Percentiles rank a stretch among this genome's conserved stretches.
Conservation (phyloP, 2,329 filamentous ascomycete genomes). For the Paramyrothecium sp. region DNA sequence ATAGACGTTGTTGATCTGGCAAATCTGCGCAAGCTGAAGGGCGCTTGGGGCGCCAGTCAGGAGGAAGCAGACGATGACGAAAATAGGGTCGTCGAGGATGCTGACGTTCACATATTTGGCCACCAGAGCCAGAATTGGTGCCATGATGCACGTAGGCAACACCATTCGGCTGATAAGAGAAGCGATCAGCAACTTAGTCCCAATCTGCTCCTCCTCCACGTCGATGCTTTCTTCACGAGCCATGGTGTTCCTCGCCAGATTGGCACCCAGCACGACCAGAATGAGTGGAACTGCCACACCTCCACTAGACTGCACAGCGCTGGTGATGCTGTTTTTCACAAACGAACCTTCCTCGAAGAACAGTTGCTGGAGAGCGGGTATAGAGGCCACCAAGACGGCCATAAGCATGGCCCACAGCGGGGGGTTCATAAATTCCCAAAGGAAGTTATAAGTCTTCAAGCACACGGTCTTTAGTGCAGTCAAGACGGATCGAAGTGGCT, state of each 20-base stretch:
- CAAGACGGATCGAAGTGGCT: slow-evolving; percentile 35
- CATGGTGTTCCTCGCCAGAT: slow-evolving; percentile 88
- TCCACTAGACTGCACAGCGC: slow-evolving; percentile 80
- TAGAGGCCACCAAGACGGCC: slow-evolving; percentile 86
- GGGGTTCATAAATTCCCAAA: slow-evolving; percentile 97
- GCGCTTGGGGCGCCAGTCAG: slow-evolving; percentile 92
- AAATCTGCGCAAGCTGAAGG: slow-evolving; percentile 94
- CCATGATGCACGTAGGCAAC: slow-evolving; percentile 88
- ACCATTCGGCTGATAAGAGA: slow-evolving; percentile 89
- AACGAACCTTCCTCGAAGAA: slow-evolving; percentile 92
- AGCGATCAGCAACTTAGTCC: slow-evolving; percentile 78
- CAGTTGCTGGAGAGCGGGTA: slow-evolving; percentile 75
- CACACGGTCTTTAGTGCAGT: slow-evolving; percentile 28
- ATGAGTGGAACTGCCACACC: slow-evolving; percentile 94
- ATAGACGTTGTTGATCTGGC: slow-evolving; percentile 95
- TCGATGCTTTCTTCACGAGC: slow-evolving; percentile 63
- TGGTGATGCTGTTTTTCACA: slow-evolving; percentile 87
- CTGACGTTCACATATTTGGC: slow-evolving; percentile 91
- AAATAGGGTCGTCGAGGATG: slow-evolving; percentile 96
- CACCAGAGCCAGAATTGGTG: slow-evolving; percentile 78
- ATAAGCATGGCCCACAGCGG: slow-evolving; percentile 95
- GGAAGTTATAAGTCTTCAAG: slow-evolving; percentile 55
- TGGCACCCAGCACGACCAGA: slow-evolving; percentile 90
- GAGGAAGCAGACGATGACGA: slow-evolving; percentile 95
- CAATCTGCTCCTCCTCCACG: slow-evolving; percentile 66